Evolutionary conservation across 345 rosid genomes (phyloP), one percentile per base, ranked within the genome.

Genomic region (Arabidopsis thaliana): DNA sequence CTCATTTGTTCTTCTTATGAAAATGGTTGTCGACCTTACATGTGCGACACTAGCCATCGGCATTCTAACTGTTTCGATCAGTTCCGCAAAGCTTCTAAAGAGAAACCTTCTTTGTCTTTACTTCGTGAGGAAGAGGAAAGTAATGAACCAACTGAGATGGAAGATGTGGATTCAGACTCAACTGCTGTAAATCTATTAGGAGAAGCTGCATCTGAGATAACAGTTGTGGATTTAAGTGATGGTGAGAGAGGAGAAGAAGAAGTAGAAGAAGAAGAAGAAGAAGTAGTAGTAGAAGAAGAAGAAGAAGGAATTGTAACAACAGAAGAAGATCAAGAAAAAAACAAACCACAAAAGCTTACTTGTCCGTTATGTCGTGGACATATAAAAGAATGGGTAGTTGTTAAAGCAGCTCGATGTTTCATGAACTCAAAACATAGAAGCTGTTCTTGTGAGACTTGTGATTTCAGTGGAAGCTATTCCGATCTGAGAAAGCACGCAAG

Each of bases 11-110:
- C 99, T 65, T 92, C 99, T 33, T 88, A 92, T 69, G 96, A 89
- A 28, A 95, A 88, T 59, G 99, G 99, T 14, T 95, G 99, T 49
- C 94, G 89, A 10, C 97, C 98, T 23, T 95, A 84, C 85, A 95
- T 92, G 98, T 95, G 99, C 37, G 97, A 95, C 71, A 95, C 99
- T 40, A 95, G 99, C 80, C 89, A 90, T 73, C 91, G 99, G 7
- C 99, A 92, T 79, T 92, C 99, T 0, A 95, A 95, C 77, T 95
- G 99, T 72, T 85, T 95, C 16, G 99, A 95, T 69, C 99, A 92
- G 86, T 95, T 85, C 62, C 59, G 91, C 40, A 92, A 89, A 80
- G 90, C 96, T 53, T 86, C 78, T 76, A 59, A 78, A 1, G 87
- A 84, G 70, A 30, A 82, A n/a, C 61, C 84, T 0, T 23, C 82